Percentiles rank a stretch among this genome's conserved stretches.
These are phyloP conservation scores for Salmacisia buchloeana DNA, from an alignment of 1,284 basidiomycete genomes.

Conservation along the genomic window DNA sequence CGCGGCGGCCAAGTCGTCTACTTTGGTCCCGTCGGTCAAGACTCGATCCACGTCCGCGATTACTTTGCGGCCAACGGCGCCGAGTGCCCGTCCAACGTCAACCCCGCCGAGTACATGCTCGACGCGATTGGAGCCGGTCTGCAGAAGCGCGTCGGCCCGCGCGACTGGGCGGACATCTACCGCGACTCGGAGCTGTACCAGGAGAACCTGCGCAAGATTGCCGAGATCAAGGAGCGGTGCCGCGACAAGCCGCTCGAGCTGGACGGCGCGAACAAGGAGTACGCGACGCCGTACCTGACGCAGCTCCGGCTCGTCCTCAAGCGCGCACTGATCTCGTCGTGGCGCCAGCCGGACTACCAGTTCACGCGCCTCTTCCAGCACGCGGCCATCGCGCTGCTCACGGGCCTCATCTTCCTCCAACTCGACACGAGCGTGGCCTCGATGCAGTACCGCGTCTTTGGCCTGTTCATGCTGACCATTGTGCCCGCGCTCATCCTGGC, in stretches of 20 bases:
- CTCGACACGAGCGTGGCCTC: conserved; percentile 64
- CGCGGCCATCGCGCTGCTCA: conserved; percentile 64
- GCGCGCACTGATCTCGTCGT: conserved; percentile 61
- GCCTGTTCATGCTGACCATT: conserved; percentile 58
- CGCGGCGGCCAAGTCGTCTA: conserved; percentile 55
- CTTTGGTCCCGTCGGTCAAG: conserved; percentile 58
- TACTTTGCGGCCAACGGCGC: conserved; percentile 59
- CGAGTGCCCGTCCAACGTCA: conserved; percentile 55
- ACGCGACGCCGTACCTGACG: conserved; percentile 67
- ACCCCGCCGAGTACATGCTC: conserved; percentile 57
- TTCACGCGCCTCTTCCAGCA: conserved; percentile 66
- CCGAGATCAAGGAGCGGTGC: conserved; percentile 54
- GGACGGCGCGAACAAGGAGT: conserved; percentile 34
- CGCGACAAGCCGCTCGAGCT: conserved; percentile 48
- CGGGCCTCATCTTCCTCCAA: conserved; percentile 78
- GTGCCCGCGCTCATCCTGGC: conserved; percentile 71
- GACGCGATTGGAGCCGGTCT: conserved; percentile 51
- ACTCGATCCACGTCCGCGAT: conserved; percentile 55
- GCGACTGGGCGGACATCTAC: conserved; percentile 51
- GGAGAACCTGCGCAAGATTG: conserved; percentile 52
- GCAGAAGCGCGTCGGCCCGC: conserved; percentile 41
- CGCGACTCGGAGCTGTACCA: conserved; percentile 48
- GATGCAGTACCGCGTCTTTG: conserved; percentile 78
- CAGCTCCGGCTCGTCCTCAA: conserved; percentile 70
- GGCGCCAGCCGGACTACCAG: conserved; percentile 51